Conservation (phyloP, 257 asterid genomes). For the Cynanchum wilfordii region DNA sequence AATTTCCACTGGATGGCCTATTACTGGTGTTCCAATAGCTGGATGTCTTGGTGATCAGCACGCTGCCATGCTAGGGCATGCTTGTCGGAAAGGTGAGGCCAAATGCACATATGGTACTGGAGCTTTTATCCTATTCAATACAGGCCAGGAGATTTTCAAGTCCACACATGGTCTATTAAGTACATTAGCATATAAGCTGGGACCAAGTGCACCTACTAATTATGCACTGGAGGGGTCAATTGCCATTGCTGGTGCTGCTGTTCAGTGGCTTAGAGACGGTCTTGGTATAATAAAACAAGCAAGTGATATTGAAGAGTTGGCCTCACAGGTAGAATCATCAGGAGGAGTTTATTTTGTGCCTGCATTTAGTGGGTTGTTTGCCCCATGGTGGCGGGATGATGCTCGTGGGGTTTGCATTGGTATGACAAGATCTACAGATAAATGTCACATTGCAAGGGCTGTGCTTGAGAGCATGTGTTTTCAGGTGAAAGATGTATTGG, state of each 20-base stretch:
- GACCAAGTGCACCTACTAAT: constrained; percentile 72
- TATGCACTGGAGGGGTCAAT: constrained; percentile 96
- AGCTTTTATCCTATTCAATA: constrained; percentile 81
- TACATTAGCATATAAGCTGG: constrained; percentile 82
- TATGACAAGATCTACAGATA: constrained; percentile 85
- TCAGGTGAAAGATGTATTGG: constrained; percentile 90
- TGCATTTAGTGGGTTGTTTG: constrained; percentile 90
- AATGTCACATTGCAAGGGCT: constrained; percentile 89
- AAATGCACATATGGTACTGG: constrained; percentile 95
- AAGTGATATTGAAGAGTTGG: constrained; percentile 84
- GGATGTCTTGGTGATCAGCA: constrained; percentile 98
- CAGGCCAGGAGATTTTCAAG: constrained; percentile 56
- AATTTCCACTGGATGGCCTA: constrained; percentile 68
- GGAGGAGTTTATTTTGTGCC: constrained; percentile 97
- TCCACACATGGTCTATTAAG: constrained; percentile 76
- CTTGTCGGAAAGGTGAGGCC: constrained; percentile 83
- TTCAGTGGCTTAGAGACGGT: constrained; percentile 93
- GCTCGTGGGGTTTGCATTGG: constrained; percentile 91
- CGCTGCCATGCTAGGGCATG: constrained; percentile 94
- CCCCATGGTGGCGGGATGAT: constrained; percentile 99
- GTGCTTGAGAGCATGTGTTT: constrained; percentile 99
- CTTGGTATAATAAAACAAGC: constrained; percentile 80
- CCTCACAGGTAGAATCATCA: constrained; percentile 54
- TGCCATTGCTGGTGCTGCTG: constrained; percentile 98
- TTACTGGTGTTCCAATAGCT: constrained; percentile 68